Evolutionary conservation across 2,329 filamentous ascomycete species (phyloP).

Genomic region (Alternaria conjuncta): DNA sequence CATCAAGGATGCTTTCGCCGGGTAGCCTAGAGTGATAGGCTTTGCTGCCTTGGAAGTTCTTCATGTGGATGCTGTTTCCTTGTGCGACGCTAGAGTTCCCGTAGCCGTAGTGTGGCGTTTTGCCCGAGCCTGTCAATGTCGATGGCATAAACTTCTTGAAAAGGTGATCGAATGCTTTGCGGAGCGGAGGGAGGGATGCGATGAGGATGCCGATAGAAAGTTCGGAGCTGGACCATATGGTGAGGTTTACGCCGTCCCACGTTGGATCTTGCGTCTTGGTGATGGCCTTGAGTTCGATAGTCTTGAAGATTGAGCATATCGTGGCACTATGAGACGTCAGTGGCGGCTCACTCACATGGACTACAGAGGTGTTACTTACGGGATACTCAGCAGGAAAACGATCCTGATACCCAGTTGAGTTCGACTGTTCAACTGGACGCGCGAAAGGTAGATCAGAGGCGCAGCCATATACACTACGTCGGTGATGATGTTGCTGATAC

Average conservation of each 20-base stretch:
- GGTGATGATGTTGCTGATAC: slow-evolving; percentile 37
- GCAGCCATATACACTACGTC: slow-evolving; percentile 38
- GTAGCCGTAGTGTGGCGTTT: slow-evolving; percentile 20
- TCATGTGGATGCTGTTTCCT: slow-evolving; percentile 17
- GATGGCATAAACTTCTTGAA: slow-evolving; percentile 26
- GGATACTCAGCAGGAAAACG: slow-evolving; percentile 38
- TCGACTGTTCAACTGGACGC: slow-evolving; percentile 28
- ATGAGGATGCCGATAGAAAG: slow-evolving; percentile 30
- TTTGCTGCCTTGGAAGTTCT: slow-evolving; percentile 23
- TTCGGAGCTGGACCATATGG: slow-evolving; percentile 36
- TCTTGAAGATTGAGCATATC: slow-evolving; percentile 39
- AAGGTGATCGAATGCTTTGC: slow-evolving; percentile 31
- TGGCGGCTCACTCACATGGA: too few species aligned
- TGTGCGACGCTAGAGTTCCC: slow-evolving; percentile 6
- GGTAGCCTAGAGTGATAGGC: slow-evolving; percentile 28
- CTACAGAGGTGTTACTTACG: slow-evolving; percentile 22
- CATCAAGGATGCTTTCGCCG: slow-evolving; percentile 31
- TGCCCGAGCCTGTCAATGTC: slow-evolving; percentile 10
- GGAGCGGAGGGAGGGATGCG: slow-evolving; percentile 33
- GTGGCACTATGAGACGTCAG: slow-evolving; percentile 26
- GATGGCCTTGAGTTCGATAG: slow-evolving; percentile 31
- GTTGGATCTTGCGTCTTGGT: slow-evolving; percentile 30
- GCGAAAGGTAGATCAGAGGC: slow-evolving; percentile 35
- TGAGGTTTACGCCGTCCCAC: slow-evolving; percentile 32
- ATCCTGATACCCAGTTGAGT: slow-evolving; percentile 38